Evolutionary conservation across 148 eudicot species (phyloP).

Genomic region (Chenopodium suecicum): DNA sequence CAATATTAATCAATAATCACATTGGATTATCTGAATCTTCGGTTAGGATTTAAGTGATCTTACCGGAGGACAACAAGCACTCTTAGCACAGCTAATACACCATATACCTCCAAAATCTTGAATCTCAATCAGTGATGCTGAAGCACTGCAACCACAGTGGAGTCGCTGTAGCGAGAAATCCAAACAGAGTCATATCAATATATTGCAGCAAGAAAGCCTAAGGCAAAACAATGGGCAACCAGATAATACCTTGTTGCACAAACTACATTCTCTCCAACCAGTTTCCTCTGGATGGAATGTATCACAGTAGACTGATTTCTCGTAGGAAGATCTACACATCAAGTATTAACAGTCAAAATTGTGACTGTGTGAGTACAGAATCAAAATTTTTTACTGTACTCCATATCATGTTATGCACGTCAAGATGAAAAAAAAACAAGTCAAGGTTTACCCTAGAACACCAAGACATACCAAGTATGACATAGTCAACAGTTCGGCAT

Average conservation of each 20-base stretch:
- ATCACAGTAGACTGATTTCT: constrained; percentile 68
- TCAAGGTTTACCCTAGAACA: not conserved
- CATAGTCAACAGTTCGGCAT: not conserved
- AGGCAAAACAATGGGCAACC: not conserved
- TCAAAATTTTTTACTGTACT: not conserved
- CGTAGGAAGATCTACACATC: constrained; percentile 65
- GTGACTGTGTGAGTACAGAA: not conserved
- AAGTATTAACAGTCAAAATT: constrained; percentile 4
- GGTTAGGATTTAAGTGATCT: constrained; percentile 20
- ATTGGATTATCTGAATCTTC: not conserved
- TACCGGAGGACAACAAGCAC: constrained; percentile 41
- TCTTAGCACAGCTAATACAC: constrained; percentile 61
- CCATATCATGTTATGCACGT: not conserved
- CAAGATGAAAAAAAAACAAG: not conserved
- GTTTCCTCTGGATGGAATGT: constrained; percentile 73
- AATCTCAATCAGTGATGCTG: constrained; percentile 57
- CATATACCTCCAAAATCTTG: constrained; percentile 82
- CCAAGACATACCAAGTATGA: not conserved
- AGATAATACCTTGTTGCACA: constrained; percentile 74
- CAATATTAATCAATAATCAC: not conserved
- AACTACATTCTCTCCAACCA: constrained; percentile 95
- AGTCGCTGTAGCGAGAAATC: constrained; percentile 51
- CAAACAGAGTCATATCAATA: constrained; percentile 7
- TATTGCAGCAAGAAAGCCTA: not conserved
- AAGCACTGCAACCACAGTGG: constrained; percentile 95